Base-by-base conservation (phyloP, 495 filamentous ascomycete genomes). In the Chaetomidium leptoderma region DNA sequence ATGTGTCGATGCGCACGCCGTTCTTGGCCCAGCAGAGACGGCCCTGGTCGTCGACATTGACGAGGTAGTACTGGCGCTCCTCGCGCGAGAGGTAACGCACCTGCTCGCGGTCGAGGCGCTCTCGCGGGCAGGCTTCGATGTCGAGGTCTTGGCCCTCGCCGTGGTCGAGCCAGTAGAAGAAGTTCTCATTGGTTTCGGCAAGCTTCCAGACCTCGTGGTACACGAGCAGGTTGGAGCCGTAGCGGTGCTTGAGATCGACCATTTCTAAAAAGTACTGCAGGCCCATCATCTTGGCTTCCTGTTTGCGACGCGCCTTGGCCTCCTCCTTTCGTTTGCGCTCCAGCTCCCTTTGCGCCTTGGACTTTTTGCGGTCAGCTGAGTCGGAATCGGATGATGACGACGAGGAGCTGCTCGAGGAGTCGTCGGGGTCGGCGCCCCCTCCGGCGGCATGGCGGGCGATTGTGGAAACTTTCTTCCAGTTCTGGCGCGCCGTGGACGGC, bases 81-180 rank as follows among this genome's bases (percentile, higher is more conserved):
- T 90, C 87, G 7, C 81, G 77, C 1, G 81, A 83, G 14, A 92
- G 74, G 69, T 92, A 92, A 17, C 89, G 76, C 0, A 92, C 84
- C 58, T 83, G 80, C 59, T 91, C 85, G 26, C 77, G 74, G 47
- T 91, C 86, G 4, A 92, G 72, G 24, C 76, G 72, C 51, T 86
- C 83, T 9, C 89, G 81, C 1, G 86, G 76, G 57, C 86, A 87
- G 10, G 77, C 70, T 6, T 76, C 71, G 11, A 88, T 64, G 37
- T 85, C 79, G 27, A 89, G 62, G 26, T 75, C 62, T 33, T 71
- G 79, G 6, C 89, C 89, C 37, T 84, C 86, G 3, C 92, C 92
- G 48, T 89, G 74, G 67, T 97, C 92, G n/a, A 96, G 78, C 91
- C 92, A 96, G 71, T 90, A 91, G 69, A 96, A 97, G 77, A 95